Percentiles rank a stretch among this genome's conserved stretches.
These are phyloP conservation scores for Spiromastix sp. DNA, from an alignment of 2,329 filamentous ascomycete species.

Conservation along the genomic window DNA sequence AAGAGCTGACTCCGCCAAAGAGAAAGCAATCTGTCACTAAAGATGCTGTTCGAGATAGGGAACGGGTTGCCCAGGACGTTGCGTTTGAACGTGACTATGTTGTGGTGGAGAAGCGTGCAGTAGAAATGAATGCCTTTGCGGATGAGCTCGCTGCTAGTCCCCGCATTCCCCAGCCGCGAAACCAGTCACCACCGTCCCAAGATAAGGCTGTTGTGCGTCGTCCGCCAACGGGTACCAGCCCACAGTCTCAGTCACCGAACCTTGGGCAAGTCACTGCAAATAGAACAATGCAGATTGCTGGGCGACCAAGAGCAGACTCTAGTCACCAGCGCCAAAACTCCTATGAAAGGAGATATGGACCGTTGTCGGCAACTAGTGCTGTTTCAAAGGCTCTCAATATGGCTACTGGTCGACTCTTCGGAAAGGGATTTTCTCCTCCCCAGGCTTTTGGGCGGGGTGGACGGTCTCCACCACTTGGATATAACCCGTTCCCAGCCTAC, in stretches of 20 bases:
- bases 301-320: constrained; percentile 49
- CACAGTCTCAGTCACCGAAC: constrained; percentile 59
- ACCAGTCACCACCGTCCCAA: constrained; percentile 41
- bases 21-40: constrained; percentile 26
- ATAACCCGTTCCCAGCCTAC: constrained; percentile 72
- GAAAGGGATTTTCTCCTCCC: constrained; percentile 41
- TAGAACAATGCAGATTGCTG: constrained; percentile 64
- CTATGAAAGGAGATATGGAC: constrained; percentile 69
- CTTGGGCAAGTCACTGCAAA: constrained; percentile 45
- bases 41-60: constrained; percentile 39
- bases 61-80: constrained; percentile 71
- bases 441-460: constrained; percentile 35
- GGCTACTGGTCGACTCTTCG: constrained; percentile 57
- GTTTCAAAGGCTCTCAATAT: constrained; percentile 93
- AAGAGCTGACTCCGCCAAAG: constrained; percentile 20
- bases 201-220: constrained; percentile 59
- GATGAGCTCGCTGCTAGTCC: constrained; percentile 86
- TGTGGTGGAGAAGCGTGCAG: constrained; percentile 84
- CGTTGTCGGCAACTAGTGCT: constrained; percentile 72
- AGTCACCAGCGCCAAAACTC: constrained; percentile 65
- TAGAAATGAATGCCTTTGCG: constrained; percentile 94
- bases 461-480: constrained; percentile 35
- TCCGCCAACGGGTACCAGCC: constrained; percentile 65
- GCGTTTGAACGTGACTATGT: constrained; percentile 92
- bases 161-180: constrained; percentile 44